phyloP scores from a whole-genome alignment of 2,329 filamentous ascomycete genomes.

The Claviceps digitariae region DNA sequence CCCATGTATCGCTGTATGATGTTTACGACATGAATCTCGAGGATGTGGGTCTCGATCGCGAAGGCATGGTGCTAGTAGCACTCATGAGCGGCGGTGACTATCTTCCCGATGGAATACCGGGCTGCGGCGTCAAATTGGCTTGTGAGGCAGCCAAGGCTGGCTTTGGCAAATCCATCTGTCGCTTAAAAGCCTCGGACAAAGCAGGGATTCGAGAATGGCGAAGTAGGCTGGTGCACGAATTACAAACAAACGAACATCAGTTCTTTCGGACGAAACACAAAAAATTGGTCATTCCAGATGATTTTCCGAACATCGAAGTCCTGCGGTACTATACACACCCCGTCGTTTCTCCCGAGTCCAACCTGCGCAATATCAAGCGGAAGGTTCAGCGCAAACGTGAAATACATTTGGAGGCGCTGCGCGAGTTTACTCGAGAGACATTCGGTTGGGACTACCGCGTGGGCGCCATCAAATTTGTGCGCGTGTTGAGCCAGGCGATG shows the following conservation, averaged over 20 bases:
- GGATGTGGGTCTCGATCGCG: slow-evolving; percentile 53
- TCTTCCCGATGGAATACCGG: slow-evolving; percentile 71
- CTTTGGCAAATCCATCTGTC: slow-evolving; percentile 65
- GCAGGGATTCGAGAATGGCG: slow-evolving; percentile 56
- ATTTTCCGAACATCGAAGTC: slow-evolving; percentile 68
- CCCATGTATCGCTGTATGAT: slow-evolving; percentile 76
- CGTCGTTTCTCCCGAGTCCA: slow-evolving; percentile 56
- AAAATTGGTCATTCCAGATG: slow-evolving; percentile 59
- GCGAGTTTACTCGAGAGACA: slow-evolving; percentile 61
- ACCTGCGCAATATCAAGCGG: slow-evolving; percentile 13
- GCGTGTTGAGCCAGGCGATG: slow-evolving; percentile 63
- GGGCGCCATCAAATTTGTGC: slow-evolving; percentile 75
- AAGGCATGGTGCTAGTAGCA: slow-evolving; percentile 88
- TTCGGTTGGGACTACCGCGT: slow-evolving; percentile 75
- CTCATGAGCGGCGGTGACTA: slow-evolving; percentile 96
- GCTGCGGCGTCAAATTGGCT: slow-evolving; percentile 77
- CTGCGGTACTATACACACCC: slow-evolving; percentile 82
- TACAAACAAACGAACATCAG: slow-evolving; percentile 71
- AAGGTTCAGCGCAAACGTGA: slow-evolving; percentile 12
- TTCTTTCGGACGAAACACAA: slow-evolving; percentile 68
- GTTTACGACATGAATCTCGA: slow-evolving; percentile 37
- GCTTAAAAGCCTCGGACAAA: slow-evolving; percentile 44
- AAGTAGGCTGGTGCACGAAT: slow-evolving; percentile 55
- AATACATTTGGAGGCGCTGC: slow-evolving; percentile 36
- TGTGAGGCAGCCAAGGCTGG: slow-evolving; percentile 83